These are phyloP conservation scores for Diaporthe helianthi DNA, from an alignment of 2,329 filamentous ascomycete species.

Conservation along the genomic window DNA sequence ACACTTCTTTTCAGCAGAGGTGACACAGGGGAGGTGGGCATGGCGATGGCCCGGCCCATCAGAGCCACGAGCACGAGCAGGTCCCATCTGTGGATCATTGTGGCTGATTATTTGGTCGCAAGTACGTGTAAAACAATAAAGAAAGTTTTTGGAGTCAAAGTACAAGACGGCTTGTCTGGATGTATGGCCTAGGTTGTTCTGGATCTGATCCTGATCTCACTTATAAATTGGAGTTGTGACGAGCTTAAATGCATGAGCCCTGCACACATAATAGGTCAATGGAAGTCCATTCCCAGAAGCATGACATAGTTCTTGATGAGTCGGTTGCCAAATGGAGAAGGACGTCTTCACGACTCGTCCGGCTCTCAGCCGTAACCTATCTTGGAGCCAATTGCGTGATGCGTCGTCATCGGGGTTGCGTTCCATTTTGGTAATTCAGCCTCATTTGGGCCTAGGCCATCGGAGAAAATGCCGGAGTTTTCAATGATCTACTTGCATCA, in stretches of 20 bases:
- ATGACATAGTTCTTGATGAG: background rate
- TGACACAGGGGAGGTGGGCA: constrained; percentile 15
- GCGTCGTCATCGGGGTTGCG: background rate
- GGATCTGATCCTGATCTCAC: background rate
- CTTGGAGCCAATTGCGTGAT: constrained; percentile 2
- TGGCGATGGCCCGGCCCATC: background rate
- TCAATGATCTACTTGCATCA: background rate
- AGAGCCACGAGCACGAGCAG: constrained; percentile 6
- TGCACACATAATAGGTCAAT: background rate
- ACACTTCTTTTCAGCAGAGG: constrained; percentile 41
- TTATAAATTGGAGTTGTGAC: background rate
- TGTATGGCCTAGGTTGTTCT: background rate
- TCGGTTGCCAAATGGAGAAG: background rate
- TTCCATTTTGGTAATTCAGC: background rate
- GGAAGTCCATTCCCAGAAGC: background rate
- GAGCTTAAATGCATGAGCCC: background rate
- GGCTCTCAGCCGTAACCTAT: background rate
- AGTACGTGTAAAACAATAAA: background rate
- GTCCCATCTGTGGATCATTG: background rate
- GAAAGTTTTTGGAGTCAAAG: background rate
- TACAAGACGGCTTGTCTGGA: too few species aligned
- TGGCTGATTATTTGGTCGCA: background rate
- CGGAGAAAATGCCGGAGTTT: constrained; percentile 20
- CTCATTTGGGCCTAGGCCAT: background rate
- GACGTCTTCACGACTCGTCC: constrained; percentile 2